Evolutionary conservation across 805 yeast species (phyloP), one percentile per base, ranked within the genome.

Genomic region (Zygosaccharomyces lentus): DNA sequence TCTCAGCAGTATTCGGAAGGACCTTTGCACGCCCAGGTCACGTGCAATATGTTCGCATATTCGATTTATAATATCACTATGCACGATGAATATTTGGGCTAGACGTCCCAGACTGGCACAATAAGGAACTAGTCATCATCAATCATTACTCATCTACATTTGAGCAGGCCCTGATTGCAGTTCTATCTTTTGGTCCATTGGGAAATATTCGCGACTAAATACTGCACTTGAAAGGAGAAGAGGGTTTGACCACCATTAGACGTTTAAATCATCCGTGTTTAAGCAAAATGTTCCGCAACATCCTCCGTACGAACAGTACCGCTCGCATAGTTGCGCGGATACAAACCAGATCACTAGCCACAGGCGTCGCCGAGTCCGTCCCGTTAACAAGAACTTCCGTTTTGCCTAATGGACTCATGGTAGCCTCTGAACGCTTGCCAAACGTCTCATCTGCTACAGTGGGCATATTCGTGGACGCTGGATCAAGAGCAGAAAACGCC

Each of bases 401-500:
- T 2, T 73, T 93, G 43, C 72, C 82, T n/a, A 93, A 93, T 64
- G 99, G 99, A 2, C 69, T 93, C 36, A 91, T 97, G 0, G 96
- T 91, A 32, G 99, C 98, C 45, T 78, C 95, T 37, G 98, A 93
- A 64, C 61, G 75, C 36, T 80, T 86, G 63, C 98, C 98, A 9
- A 82, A 85, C 51, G 82, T 95, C 6, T 76, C 84, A 56, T 89
- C 97, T 36, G 98, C 99, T 50, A 93, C 99, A 1, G 96, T 93
- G 10, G 99, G 98, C 2, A 91, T 93, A 45, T 95, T 96, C 91
- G 89, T 93, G 51, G 96, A 93, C 68, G 96, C 99, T 34, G 99
- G 99, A 2, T 90, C 97, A 2, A 76, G 99, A 51, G 98, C 98
- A 3, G 99, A 93, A 68, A 84, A 81, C 58, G 73, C 74, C 37